Percentiles rank a stretch among this genome's conserved stretches.
Evolutionary conservation across 768 basidiomycete genomes (phyloP).

Genomic region (Leccinum aurantiacum): DNA sequence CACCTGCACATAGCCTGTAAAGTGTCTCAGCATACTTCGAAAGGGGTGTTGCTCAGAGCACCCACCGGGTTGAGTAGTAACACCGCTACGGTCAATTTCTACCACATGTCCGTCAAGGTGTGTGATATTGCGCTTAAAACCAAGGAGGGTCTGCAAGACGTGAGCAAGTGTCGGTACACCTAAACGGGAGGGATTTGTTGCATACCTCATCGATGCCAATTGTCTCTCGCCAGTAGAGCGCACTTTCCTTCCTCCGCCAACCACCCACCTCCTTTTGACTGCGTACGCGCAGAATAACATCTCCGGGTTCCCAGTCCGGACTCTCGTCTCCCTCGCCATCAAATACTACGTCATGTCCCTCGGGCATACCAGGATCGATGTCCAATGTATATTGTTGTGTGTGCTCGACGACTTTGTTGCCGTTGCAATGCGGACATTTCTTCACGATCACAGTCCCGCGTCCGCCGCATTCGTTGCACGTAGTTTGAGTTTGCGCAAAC

Average conservation of each 20-base stretch:
- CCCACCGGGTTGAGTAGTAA: slow-evolving; percentile 93
- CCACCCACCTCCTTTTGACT: slow-evolving; percentile 76
- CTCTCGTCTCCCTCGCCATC: slow-evolving; percentile 97
- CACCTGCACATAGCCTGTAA: slow-evolving; percentile 78
- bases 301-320: slow-evolving; percentile 95
- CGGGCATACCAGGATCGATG: slow-evolving; percentile 84
- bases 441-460: slow-evolving; percentile 77
- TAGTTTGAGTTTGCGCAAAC: slow-evolving; percentile 85
- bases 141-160: slow-evolving; percentile 78
- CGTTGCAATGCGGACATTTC: slow-evolving; percentile 79
- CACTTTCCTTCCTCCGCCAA: slow-evolving; percentile 87
- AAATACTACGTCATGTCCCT: slow-evolving; percentile 89
- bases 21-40: not conserved
- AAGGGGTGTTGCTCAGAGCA: not conserved
- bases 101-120: slow-evolving; percentile 89
- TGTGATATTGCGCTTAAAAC: slow-evolving; percentile 90
- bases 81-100: slow-evolving; percentile 64
- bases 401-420: slow-evolving; percentile 79
- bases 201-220: slow-evolving; percentile 85
- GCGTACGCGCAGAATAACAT: slow-evolving; percentile 83
- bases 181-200: not conserved
- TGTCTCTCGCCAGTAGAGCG: slow-evolving; percentile 89
- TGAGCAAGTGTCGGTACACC: not conserved
- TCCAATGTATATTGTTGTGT: slow-evolving; percentile 83
- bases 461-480: slow-evolving; percentile 83